A percentile compares a stretch with the other conserved stretches of the same genome.
Evolutionary conservation across 169 alveolate genomes (phyloP).

Genomic region (Eimeria maxima): DNA sequence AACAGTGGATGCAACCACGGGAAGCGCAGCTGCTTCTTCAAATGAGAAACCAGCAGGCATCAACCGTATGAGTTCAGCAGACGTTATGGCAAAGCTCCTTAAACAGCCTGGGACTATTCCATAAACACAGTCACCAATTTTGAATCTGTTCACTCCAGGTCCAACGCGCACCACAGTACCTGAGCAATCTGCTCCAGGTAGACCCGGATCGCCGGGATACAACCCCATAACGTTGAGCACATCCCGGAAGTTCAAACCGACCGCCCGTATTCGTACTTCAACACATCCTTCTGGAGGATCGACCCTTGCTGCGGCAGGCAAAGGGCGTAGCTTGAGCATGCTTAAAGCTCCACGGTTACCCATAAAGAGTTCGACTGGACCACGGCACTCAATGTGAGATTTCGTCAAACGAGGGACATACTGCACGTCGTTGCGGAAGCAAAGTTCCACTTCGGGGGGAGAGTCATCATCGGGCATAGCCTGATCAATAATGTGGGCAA

Average conservation of each 20-base stretch:
- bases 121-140: slow-evolving; percentile 86
- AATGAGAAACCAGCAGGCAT: slow-evolving; percentile 76
- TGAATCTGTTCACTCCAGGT: slow-evolving; percentile 56
- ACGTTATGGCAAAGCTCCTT: slow-evolving; percentile 80
- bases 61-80: not conserved
- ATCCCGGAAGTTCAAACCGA: slow-evolving; percentile 88
- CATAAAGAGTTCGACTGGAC: slow-evolving; percentile 82
- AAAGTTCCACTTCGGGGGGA: slow-evolving; percentile 16
- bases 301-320: slow-evolving; percentile 78
- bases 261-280: slow-evolving; percentile 84
- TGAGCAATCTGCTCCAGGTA: slow-evolving; percentile 90
- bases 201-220: slow-evolving; percentile 92
- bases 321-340: slow-evolving; percentile 80
- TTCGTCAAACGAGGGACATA: slow-evolving; percentile 69
- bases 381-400: slow-evolving; percentile 52
- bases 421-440: slow-evolving; percentile 26
- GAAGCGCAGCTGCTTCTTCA: slow-evolving; percentile 87
- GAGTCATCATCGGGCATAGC: slow-evolving; percentile 77
- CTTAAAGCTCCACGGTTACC: slow-evolving; percentile 85
- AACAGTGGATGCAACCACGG: slow-evolving; percentile 87
- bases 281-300: slow-evolving; percentile 81
- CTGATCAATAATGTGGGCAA: slow-evolving; percentile 60
- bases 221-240: slow-evolving; percentile 89
- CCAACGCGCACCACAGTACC: slow-evolving; percentile 87
- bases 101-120: slow-evolving; percentile 89